Evolutionary conservation across 1,284 basidiomycete species (phyloP).

Genomic region (Tilletiopsis washingtonensis): DNA sequence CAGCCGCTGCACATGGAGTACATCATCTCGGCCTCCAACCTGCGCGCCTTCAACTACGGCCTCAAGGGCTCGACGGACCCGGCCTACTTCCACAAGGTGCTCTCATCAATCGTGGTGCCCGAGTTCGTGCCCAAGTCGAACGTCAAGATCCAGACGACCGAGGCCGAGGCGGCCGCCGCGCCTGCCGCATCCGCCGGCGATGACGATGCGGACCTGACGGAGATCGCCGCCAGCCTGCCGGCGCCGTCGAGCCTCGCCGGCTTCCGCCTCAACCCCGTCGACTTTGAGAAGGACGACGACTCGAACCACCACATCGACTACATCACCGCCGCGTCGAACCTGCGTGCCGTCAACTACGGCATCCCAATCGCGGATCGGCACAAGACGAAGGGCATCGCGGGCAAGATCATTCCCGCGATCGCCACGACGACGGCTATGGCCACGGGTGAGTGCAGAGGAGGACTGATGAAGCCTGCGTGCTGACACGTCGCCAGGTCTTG

Average conservation of each 20-base stretch:
- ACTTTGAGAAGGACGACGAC: conserved; percentile 99
- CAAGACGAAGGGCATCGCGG: conserved; percentile 95
- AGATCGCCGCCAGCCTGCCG: conserved; percentile 38
- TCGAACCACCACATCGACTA: conserved; percentile 98
- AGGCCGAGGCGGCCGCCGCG: conserved; percentile 69
- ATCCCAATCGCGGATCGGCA: conserved; percentile 84
- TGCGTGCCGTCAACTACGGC: conserved; percentile 90
- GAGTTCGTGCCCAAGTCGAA: conserved; percentile 87
- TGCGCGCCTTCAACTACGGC: conserved; percentile 97
- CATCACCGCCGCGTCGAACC: conserved; percentile 94
- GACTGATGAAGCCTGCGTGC: neutral
- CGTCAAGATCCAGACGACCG: conserved; percentile 88
- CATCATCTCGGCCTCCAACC: conserved; percentile 86
- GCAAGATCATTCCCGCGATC: conserved; percentile 99
- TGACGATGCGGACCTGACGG: conserved; percentile 21
- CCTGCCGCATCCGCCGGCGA: conserved; percentile 62
- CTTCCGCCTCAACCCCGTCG: conserved; percentile 85
- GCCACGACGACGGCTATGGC: conserved; percentile 95
- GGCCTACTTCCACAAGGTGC: conserved; percentile 71
- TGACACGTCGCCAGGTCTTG: conserved; percentile 57
- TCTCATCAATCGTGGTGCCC: conserved; percentile 79
- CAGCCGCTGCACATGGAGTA: conserved; percentile 81
- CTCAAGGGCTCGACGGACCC: conserved; percentile 81
- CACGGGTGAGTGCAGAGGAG: conserved; percentile 49
- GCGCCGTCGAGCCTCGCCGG: conserved; percentile 65